Evolutionary conservation across 1,284 basidiomycete genomes (phyloP), one percentile per base, ranked within the genome.

Genomic region (Chalciporus sp.): DNA sequence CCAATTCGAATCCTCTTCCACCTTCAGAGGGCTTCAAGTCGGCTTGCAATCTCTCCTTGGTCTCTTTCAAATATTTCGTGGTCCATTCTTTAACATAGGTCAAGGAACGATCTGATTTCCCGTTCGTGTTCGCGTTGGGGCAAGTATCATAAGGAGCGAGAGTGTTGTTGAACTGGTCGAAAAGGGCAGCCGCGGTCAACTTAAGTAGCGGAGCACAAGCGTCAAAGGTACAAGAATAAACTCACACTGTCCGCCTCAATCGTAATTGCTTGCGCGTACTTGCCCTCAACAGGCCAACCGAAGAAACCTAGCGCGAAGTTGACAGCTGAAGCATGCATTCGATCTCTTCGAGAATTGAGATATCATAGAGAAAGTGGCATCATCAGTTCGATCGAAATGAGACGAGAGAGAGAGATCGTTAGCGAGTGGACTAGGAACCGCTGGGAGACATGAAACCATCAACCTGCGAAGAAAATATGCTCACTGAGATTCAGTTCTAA

Each of bases 301-400:
- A 94, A 95, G 78, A 95, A 93, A 0, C 92, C 92, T 41, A 92
- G 76, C 2, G 90, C 92, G 64, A 94, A 94, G 69, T 94, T 94
- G 58, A 88, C 69, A 0, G 90, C 90, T 7, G 91, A 93, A 28
- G 86, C 77, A 26, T 90, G 79, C 90, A 94, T 94, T 27, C 91
- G 87, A 68, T 93, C 84, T 65, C 87, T 69, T 84, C 60, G 12
- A 9, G 0, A 16, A 31, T 40, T 11, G 45, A 23, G 16, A 41
- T 11, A 7, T 39, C 27, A 14, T 23, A n/a, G 35, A 10, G 31
- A n/a, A 29, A n/a, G 29, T 6, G 17, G 14, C 27, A 33, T 14
- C 27, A 33, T 14, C 26, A 8, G 12, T 48, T 39, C 10, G 17
- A 39, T 14, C 3, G 12, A 16, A 23, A 16, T 16, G 16, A 17